Evolutionary conservation across 805 yeast genomes (phyloP).

Genomic region (Maudiozyma serrabonitensis): DNA sequence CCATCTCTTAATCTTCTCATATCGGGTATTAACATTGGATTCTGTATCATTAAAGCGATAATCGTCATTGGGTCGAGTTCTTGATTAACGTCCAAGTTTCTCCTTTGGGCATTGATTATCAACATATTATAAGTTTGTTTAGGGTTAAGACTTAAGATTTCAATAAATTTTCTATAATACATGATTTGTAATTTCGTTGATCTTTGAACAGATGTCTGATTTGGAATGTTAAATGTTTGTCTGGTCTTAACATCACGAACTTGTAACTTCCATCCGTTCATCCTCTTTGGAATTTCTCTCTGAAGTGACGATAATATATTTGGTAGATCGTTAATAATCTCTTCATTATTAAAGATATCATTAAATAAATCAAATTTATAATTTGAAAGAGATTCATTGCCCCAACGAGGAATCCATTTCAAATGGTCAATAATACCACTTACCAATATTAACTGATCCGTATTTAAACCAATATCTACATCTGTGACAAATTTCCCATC

Average conservation of each 20-base stretch:
- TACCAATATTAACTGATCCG: conserved; percentile 33
- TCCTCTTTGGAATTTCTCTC: not conserved
- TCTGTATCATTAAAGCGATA: conserved; percentile 32
- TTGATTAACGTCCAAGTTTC: conserved; percentile 40
- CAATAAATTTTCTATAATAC: conserved; percentile 46
- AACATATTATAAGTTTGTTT: conserved; percentile 34
- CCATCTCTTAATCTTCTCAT: conserved; percentile 40
- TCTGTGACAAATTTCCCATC: conserved; percentile 8
- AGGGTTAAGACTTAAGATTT: conserved; percentile 25
- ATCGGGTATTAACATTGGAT: conserved; percentile 35
- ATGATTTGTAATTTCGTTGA: conserved; percentile 51
- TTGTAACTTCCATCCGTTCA: conserved; percentile 17
- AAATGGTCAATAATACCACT: conserved; percentile 60
- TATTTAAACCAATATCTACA: conserved; percentile 1
- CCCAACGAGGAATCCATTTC: conserved; percentile 8
- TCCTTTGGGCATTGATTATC: conserved; percentile 36
- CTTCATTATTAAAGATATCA: not conserved
- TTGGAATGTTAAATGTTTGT: conserved; percentile 34
- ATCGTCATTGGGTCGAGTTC: conserved; percentile 37
- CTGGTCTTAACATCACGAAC: conserved; percentile 60
- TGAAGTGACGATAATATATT: not conserved
- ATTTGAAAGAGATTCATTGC: not conserved
- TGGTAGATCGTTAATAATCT: not conserved
- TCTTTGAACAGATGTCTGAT: conserved; percentile 38
- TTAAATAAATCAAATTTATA: not conserved